These are phyloP conservation scores for Lactifluus piperatus DNA, from an alignment of 768 basidiomycete species.

Conservation along the genomic window DNA sequence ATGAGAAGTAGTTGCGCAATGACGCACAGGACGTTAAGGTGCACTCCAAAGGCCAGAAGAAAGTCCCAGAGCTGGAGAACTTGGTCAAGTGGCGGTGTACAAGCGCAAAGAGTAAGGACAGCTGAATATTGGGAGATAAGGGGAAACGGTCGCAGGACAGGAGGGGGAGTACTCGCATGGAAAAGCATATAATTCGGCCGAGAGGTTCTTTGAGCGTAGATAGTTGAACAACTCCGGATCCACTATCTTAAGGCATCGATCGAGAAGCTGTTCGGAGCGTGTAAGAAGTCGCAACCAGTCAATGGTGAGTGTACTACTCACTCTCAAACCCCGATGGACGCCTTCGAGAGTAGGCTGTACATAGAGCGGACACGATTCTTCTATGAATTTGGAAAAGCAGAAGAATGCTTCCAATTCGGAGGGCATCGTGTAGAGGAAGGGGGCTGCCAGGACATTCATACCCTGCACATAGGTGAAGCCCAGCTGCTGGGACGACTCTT, in stretches of 20 bases:
- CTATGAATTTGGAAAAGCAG: conserved; percentile 94
- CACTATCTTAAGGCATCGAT: conserved; percentile 84
- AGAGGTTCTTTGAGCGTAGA: conserved; percentile 82
- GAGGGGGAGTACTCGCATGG: conserved; percentile 55
- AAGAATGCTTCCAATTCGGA: conserved; percentile 98
- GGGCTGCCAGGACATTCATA: conserved; percentile 98
- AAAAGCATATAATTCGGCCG: conserved; percentile 96
- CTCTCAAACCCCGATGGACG: conserved; percentile 90
- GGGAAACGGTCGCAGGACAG: not conserved
- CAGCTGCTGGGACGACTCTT: conserved; percentile 59
- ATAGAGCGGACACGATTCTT: conserved; percentile 90
- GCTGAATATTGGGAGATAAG: conserved; percentile 37
- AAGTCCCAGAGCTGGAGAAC: conserved; percentile 97
- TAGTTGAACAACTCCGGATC: conserved; percentile 79
- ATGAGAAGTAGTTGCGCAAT: conserved; percentile 92
- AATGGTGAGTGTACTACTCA: conserved; percentile 31
- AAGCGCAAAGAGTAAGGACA: conserved; percentile 89
- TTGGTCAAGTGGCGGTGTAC: conserved; percentile 92
- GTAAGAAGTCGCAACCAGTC: not conserved
- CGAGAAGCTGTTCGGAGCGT: conserved; percentile 58
- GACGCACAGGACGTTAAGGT: conserved; percentile 93
- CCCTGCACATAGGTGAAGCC: conserved; percentile 97
- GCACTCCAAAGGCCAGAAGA: conserved; percentile 90
- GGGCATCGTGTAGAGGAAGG: conserved; percentile 95
- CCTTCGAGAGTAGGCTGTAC: conserved; percentile 95